Percentiles rank a stretch among this genome's conserved stretches.
Evolutionary conservation across 2,329 filamentous ascomycete species (phyloP).

Genomic region (Fusarium keratoplasticum): DNA sequence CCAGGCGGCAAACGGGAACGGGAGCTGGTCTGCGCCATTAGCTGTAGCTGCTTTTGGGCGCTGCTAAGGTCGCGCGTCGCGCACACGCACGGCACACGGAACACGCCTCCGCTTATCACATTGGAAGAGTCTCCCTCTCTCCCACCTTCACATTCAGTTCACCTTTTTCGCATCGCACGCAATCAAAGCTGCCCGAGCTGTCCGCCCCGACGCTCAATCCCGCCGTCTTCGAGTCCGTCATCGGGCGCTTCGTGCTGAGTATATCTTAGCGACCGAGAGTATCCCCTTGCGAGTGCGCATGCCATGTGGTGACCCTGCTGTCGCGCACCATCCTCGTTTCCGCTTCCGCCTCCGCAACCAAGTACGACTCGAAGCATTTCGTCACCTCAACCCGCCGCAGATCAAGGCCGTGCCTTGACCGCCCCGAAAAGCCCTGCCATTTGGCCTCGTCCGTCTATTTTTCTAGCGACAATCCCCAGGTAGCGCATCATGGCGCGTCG

Average conservation of each 20-base stretch:
- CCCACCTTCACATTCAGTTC: constrained; percentile 18
- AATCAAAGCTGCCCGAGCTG: constrained; percentile 16
- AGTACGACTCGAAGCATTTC: constrained; percentile 32
- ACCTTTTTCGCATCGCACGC: background rate
- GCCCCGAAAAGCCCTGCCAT: background rate
- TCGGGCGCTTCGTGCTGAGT: constrained; percentile 10
- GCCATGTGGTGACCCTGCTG: constrained; percentile 38
- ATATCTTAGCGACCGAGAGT: constrained; percentile 1
- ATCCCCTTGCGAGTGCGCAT: constrained; percentile 24
- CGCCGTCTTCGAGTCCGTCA: constrained; percentile 4
- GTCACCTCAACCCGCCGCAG: constrained; percentile 16
- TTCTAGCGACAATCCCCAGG: constrained; percentile 6
- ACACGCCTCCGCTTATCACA: constrained; percentile 41
- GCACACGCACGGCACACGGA: constrained; percentile 30
- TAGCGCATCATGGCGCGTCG: constrained; percentile 52
- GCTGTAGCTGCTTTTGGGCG: constrained; percentile 14
- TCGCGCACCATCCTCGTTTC: constrained; percentile 30
- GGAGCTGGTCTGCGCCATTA: constrained; percentile 16
- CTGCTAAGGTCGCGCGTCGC: constrained; percentile 31
- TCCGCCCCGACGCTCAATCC: constrained; percentile 11
- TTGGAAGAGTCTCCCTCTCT: constrained; percentile 33
- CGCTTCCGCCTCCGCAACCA: background rate
- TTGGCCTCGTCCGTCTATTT: background rate
- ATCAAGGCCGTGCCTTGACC: background rate
- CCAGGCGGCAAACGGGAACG: background rate